Conservation (phyloP, 1,284 basidiomycete species). For the Ganoderma resinaceum region DNA sequence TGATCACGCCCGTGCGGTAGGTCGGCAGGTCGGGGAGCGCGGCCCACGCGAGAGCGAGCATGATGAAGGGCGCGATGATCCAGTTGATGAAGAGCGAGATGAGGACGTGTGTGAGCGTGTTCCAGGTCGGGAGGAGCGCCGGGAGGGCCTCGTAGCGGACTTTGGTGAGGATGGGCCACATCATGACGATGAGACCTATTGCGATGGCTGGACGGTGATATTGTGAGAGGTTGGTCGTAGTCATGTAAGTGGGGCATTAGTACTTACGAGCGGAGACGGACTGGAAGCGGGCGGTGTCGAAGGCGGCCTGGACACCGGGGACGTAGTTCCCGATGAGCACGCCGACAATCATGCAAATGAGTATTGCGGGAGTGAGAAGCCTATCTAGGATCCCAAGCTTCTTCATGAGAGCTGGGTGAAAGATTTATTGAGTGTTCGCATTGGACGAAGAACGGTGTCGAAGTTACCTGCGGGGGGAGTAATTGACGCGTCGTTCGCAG, state of each 20-base stretch:
- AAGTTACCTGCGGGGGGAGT: constrained; percentile 19
- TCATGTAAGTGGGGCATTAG: constrained; percentile 8
- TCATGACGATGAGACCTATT: constrained; percentile 86
- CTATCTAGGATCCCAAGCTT: constrained; percentile 66
- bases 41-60: constrained; percentile 88
- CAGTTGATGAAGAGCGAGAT: constrained; percentile 84
- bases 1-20: constrained; percentile 63
- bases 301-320: constrained; percentile 56
- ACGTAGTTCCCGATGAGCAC: constrained; percentile 78
- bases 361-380: constrained; percentile 74
- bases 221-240: neutral
- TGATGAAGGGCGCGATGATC: constrained; percentile 82
- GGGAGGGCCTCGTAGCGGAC: constrained; percentile 82
- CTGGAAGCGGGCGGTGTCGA: constrained; percentile 58
- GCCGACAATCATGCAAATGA: constrained; percentile 82
- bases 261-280: constrained; percentile 68
- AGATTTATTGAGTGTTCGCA: too few relatives aligned
- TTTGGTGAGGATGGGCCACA: constrained; percentile 87
- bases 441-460: neutral
- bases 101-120: constrained; percentile 75
- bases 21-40: constrained; percentile 80
- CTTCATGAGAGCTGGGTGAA: constrained; percentile 48
- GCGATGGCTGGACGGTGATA: constrained; percentile 62
- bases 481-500: neutral
- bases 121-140: constrained; percentile 57